Conservation (phyloP, 352 stramenopile genomes). For the Pythium apleroticum region DNA sequence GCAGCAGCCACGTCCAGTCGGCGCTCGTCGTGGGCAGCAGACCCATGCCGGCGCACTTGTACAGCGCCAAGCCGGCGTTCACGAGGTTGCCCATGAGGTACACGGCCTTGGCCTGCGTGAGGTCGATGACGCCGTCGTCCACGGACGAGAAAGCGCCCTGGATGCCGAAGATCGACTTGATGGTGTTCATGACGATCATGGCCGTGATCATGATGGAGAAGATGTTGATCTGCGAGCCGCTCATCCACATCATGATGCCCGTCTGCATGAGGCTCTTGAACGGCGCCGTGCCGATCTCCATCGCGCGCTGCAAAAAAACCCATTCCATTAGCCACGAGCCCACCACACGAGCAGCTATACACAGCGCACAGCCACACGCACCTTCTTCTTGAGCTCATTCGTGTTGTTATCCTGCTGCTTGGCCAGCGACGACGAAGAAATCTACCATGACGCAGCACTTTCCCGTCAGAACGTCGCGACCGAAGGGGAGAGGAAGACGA, state of each 20-base stretch:
- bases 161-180: conserved; percentile 90
- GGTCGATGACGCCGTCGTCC: conserved; percentile 72
- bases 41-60: conserved; percentile 93
- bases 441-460: conserved; percentile 26
- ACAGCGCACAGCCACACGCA: conserved; percentile 19
- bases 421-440: conserved; percentile 51
- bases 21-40: conserved; percentile 90
- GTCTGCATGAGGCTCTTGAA: conserved; percentile 94
- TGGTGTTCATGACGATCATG: conserved; percentile 92
- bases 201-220: conserved; percentile 95
- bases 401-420: conserved; percentile 66
- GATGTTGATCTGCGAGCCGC: conserved; percentile 93
- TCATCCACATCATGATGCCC: conserved; percentile 97
- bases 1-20: conserved; percentile 92
- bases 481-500: background rate
- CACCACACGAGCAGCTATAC: background rate
- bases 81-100: conserved; percentile 89
- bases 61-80: conserved; percentile 86
- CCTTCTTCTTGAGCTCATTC: conserved; percentile 87
- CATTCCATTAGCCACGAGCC: background rate
- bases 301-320: conserved; percentile 60
- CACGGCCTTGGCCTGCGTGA: conserved; percentile 87
- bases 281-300: conserved; percentile 88
- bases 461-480: background rate
- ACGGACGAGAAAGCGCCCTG: conserved; percentile 77